These are phyloP conservation scores for Leccinum solheimii DNA, from an alignment of 1,284 basidiomycete genomes.

Conservation along the genomic window DNA sequence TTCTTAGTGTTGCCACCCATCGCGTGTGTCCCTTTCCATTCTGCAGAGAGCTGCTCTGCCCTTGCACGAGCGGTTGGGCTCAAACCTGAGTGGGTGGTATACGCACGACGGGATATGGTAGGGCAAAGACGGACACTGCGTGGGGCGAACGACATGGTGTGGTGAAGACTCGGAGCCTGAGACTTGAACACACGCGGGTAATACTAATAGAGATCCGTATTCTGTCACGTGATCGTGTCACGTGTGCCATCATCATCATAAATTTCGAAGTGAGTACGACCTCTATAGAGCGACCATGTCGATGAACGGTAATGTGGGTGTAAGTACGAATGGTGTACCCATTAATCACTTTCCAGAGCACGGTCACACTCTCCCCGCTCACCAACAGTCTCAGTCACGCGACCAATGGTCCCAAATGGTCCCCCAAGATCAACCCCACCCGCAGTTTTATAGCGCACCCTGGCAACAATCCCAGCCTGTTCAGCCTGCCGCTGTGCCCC, in stretches of 20 bases:
- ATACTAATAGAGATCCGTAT: not conserved
- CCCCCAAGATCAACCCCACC: constrained; percentile 24
- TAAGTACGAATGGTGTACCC: constrained; percentile 17
- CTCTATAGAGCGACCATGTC: constrained; percentile 13
- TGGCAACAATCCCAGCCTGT: constrained; percentile 30
- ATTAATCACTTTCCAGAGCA: constrained; percentile 15
- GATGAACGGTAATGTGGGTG: constrained; percentile 4
- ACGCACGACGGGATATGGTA: constrained; percentile 38
- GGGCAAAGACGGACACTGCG: constrained; percentile 32
- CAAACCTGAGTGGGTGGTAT: constrained; percentile 50
- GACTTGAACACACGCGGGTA: not conserved
- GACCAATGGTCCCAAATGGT: constrained; percentile 27
- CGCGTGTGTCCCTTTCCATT: constrained; percentile 86
- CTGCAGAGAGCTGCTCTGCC: constrained; percentile 65
- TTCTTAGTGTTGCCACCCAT: constrained; percentile 85
- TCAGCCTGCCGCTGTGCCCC: constrained; percentile 19
- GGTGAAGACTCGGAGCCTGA: not conserved
- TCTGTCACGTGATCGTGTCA: constrained; percentile 12
- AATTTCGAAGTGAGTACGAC: not conserved
- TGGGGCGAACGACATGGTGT: constrained; percentile 38
- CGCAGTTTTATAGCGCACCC: constrained; percentile 16
- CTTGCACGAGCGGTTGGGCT: constrained; percentile 53
- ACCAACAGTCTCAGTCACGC: constrained; percentile 21
- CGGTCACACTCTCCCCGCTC: constrained; percentile 15
- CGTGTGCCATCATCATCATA: constrained; percentile 4